phyloP scores from a whole-genome alignment of 441 rosid genomes.

The Corymbia citriodora region DNA sequence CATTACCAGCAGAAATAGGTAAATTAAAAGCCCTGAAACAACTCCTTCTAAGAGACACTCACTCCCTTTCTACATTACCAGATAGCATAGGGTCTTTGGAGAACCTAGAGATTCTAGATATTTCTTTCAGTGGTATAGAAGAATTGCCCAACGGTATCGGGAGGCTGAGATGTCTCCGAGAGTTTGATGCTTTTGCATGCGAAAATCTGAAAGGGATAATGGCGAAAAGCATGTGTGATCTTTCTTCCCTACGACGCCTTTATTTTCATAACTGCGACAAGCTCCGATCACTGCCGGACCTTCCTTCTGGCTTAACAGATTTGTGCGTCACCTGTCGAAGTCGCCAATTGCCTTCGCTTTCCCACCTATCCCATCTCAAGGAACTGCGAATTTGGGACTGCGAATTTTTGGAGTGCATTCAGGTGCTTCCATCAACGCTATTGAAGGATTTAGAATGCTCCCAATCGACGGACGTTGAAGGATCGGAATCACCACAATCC shows the following conservation, averaged over 20 bases:
- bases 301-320: not conserved
- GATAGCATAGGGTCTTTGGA: not conserved
- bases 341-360: not conserved
- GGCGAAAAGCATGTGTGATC: not conserved
- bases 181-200: rapidly evolving
- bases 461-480: no score
- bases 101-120: not conserved
- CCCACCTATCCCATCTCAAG: not conserved
- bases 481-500: no score
- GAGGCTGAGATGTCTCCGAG: not conserved
- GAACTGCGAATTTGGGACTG: rapidly evolving
- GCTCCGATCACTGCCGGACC: not conserved
- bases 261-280: rapidly evolving
- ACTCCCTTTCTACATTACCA: no score
- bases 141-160: not conserved
- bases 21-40: no score
- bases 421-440: no score
- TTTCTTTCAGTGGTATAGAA: rapidly evolving
- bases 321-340: not conserved
- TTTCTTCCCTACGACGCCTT: not conserved
- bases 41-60: rapidly evolving
- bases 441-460: no score
- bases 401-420: no score
- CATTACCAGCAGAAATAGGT: not conserved
- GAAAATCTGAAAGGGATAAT: rapidly evolving